Conservation (phyloP, 106 monocot genomes). For the Alisma plantagoaquatica region DNA sequence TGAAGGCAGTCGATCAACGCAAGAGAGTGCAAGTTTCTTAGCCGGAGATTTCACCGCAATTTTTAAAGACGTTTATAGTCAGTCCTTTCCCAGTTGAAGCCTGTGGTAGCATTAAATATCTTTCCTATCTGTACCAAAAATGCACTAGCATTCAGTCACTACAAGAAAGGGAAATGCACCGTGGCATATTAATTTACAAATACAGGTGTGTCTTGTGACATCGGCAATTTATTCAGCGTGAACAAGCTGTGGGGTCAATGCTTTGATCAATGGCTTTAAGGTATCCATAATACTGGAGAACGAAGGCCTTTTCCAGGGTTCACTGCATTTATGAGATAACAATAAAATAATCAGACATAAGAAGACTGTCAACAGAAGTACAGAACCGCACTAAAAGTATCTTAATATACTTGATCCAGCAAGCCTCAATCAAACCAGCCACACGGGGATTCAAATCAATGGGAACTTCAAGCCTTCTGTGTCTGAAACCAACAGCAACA, state of each 20-base stretch:
- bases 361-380: neutral
- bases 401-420: slow-evolving; percentile 70
- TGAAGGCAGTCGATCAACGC: too few relatives aligned
- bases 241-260: slow-evolving; percentile 16
- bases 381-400: neutral
- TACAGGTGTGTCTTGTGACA: too few relatives aligned
- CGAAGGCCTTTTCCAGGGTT: slow-evolving; percentile 86
- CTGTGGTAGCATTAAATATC: too few relatives aligned
- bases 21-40: too few relatives aligned
- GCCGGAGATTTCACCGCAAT: too few relatives aligned
- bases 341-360: slow-evolving; percentile 2
- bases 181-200: too few relatives aligned
- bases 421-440: slow-evolving; percentile 71
- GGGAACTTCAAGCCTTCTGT: slow-evolving; percentile 75
- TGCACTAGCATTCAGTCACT: too few relatives aligned
- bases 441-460: slow-evolving; percentile 65
- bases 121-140: too few relatives aligned
- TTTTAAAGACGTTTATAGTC: too few relatives aligned
- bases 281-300: slow-evolving; percentile 74
- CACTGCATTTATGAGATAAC: slow-evolving; percentile 34
- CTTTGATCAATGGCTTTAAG: slow-evolving; percentile 58
- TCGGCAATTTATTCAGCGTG: neutral
- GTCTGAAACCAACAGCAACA: slow-evolving; percentile 87
- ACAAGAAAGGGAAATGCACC: too few relatives aligned
- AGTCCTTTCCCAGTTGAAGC: too few relatives aligned